These are phyloP conservation scores for Coemansia pectinata DNA, from an alignment of 192 early-diverging fungal species.

Conservation along the genomic window DNA sequence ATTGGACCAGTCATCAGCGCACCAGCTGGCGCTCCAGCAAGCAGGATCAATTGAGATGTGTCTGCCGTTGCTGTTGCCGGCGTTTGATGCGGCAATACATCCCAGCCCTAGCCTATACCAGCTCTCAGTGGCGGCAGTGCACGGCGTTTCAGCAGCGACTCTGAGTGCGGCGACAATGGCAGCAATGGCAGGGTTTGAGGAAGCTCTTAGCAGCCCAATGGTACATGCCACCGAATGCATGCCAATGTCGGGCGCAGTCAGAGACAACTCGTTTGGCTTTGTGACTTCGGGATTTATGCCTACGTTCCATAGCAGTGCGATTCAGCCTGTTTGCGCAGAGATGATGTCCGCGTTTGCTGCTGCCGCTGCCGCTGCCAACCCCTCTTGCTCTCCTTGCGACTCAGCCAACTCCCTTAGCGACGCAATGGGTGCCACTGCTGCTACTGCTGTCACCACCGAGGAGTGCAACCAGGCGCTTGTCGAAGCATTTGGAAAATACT, in stretches of 20 bases:
- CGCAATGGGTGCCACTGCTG: not conserved
- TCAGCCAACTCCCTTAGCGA: not conserved
- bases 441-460: not conserved
- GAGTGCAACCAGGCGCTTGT: constrained; percentile 14
- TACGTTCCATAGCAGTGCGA: not conserved
- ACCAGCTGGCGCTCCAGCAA: not conserved
- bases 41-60: not conserved
- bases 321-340: not conserved
- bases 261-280: not conserved
- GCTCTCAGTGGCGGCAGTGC: not conserved
- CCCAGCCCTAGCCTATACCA: not conserved
- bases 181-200: constrained; percentile 21
- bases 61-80: not conserved
- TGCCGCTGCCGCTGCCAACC: constrained; percentile 1
- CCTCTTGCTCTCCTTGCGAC: constrained; percentile 1
- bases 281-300: constrained; percentile 17
- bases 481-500: constrained; percentile 21
- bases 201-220: not conserved
- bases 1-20: not conserved
- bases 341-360: constrained; percentile 29
- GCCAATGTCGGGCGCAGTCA: not conserved
- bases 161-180: constrained; percentile 39
- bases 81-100: not conserved
- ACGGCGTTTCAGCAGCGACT: constrained; percentile 3
- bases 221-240: not conserved